phyloP scores from a whole-genome alignment of 2,329 filamentous ascomycete genomes.

The Phoma sp. region DNA sequence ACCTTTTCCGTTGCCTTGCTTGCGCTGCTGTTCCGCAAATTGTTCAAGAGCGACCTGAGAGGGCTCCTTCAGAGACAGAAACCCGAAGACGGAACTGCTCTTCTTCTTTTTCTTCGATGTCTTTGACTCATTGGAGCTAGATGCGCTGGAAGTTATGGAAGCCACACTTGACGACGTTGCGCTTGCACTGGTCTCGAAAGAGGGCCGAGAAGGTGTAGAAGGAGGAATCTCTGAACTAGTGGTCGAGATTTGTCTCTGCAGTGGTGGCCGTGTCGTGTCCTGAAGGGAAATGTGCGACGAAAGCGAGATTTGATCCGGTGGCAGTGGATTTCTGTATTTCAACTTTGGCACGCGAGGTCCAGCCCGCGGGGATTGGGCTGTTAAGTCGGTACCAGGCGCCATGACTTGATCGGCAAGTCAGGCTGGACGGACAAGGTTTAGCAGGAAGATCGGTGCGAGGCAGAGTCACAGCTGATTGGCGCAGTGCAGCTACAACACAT shows the following conservation, averaged over 20 bases:
- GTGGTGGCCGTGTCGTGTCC: slow-evolving; percentile 11
- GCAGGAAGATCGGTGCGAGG: slow-evolving; percentile 19
- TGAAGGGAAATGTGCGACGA: slow-evolving; percentile 12
- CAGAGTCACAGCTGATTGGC: slow-evolving; percentile 29
- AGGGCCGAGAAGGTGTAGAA: slow-evolving; percentile 10
- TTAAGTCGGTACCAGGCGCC: slow-evolving; percentile 33
- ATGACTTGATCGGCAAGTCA: slow-evolving; percentile 32
- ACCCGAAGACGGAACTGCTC: slow-evolving; percentile 49
- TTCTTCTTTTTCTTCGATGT: slow-evolving; percentile 44
- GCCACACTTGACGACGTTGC: slow-evolving; percentile 41
- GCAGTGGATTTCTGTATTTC: slow-evolving; percentile 42
- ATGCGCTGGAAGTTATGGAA: slow-evolving; percentile 34
- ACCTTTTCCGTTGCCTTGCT: slow-evolving; percentile 41
- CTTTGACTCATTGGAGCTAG: slow-evolving; percentile 35
- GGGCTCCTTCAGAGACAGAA: slow-evolving; percentile 57
- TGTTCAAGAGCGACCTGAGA: slow-evolving; percentile 55
- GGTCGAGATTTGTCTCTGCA: slow-evolving; percentile 8
- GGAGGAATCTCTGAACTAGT: slow-evolving; percentile 12
- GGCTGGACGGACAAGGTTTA: slow-evolving; percentile 28
- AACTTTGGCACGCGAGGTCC: slow-evolving; percentile 42
- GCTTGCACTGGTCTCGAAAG: slow-evolving; percentile 28
- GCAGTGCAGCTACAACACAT: slow-evolving; percentile 22
- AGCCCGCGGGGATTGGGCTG: slow-evolving; percentile 31
- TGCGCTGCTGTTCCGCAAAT: slow-evolving; percentile 53
- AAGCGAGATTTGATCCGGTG: slow-evolving; percentile 27